Evolutionary conservation across 805 yeast genomes (phyloP), one percentile per base, ranked within the genome.

Genomic region (Candida vartiovaarae): DNA sequence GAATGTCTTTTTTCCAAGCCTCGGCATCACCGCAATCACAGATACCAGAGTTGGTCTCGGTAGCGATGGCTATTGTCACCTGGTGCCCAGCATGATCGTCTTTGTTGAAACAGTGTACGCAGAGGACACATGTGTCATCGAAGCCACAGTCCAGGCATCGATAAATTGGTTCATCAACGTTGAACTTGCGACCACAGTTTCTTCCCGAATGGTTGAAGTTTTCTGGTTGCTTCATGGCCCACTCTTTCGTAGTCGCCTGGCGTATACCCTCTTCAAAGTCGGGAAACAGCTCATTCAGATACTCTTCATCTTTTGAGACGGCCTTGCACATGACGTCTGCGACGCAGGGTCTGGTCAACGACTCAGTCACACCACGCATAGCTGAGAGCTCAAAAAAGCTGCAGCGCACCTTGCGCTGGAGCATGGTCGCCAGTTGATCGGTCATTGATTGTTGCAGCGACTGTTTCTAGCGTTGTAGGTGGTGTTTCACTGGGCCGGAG

Each of bases 11-110:
- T 9, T 67, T 68, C 78, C 86, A 84, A 0, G 95, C 95, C 56
- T 86, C 95, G 0, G 84, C 80, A 56, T 88, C 95, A 7, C 96
- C 95, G 60, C 96, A 87, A 55, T 87, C 96, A 34, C 62, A 59
- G 24, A 59, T 45, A 24, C 90, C 86, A 43, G 5, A 42, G 39
- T 55, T 56, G 3, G 34, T 5, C 1, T 43, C 50, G 1, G 47
- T 33, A 11, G 67, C 57, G 70, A 76, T 42, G 72, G 71, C 28
- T 2, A 48, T 42, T 5, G 70, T 64, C 7, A 85, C 84, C 47
- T 76, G 76, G 56, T 85, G 95, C 41, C 72, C 80, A 10, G 62
- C 57, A 59, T 85, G 95, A 53, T 83, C 87, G 4, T 72, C 73
- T 43, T 74, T 72, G 58, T 82, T 81, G 64, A 83, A 85, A 59